Percentiles rank a stretch among this genome's conserved stretches.
Conservation (phyloP, 2,329 filamentous ascomycete genomes). For the Cladophialophora psammophila region DNA sequence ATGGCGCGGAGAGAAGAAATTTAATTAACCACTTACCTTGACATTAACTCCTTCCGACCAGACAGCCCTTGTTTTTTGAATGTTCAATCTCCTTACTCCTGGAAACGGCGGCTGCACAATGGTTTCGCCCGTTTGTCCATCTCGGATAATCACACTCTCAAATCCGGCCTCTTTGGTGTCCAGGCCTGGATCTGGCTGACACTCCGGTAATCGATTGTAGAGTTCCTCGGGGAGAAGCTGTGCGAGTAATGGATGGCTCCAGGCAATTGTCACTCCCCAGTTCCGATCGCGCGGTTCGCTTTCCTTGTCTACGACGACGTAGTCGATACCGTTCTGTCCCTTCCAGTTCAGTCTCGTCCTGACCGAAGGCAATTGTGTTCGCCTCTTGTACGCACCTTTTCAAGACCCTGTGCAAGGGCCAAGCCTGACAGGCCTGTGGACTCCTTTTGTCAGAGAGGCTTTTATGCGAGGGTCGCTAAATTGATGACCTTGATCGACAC, state of each 20-base stretch:
- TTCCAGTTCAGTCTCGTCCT: neutral
- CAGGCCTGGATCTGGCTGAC: slow-evolving; percentile 48
- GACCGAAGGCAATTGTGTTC: neutral
- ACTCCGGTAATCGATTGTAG: slow-evolving; percentile 42
- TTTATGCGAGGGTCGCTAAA: no score
- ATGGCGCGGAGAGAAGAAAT: neutral
- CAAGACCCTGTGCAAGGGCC: slow-evolving; percentile 34
- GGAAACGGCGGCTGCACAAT: slow-evolving; percentile 41
- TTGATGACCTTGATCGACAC: neutral
- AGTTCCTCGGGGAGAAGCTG: slow-evolving; percentile 47
- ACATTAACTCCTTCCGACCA: slow-evolving; percentile 45
- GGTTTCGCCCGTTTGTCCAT: slow-evolving; percentile 40
- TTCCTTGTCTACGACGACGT: slow-evolving; percentile 35
- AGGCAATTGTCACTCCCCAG: slow-evolving; percentile 41
- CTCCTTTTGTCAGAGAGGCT: neutral
- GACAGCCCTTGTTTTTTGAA: slow-evolving; percentile 47
- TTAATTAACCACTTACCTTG: slow-evolving; percentile 19
- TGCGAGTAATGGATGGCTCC: slow-evolving; percentile 49
- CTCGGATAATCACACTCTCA: slow-evolving; percentile 36
- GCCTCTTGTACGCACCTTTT: slow-evolving; percentile 22
- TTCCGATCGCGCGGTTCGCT: slow-evolving; percentile 35
- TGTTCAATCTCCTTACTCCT: slow-evolving; percentile 47
- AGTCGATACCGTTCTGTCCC: slow-evolving; percentile 34
- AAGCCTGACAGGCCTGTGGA: slow-evolving; percentile 31
- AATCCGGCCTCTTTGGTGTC: slow-evolving; percentile 29